A percentile compares a stretch with the other conserved stretches of the same genome.
These are phyloP conservation scores for Gamarada debralockiae DNA, from an alignment of 495 filamentous ascomycete genomes.

Conservation along the genomic window DNA sequence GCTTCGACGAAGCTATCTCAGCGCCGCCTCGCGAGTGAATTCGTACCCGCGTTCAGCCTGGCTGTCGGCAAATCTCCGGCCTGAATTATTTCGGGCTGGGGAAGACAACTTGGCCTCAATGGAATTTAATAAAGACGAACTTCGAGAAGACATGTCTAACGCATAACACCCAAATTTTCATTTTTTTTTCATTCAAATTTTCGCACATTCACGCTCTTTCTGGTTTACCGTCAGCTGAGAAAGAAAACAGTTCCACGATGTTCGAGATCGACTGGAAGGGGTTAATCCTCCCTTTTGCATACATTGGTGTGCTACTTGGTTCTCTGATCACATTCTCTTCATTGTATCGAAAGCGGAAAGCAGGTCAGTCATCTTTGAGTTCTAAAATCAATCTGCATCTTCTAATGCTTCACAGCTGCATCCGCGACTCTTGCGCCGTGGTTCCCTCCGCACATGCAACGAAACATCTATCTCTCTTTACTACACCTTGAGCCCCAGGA, in stretches of 20 bases:
- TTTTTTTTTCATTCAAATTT: too few species aligned
- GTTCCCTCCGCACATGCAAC: conserved; percentile 85
- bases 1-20: neutral
- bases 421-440: conserved; percentile 82
- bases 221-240: too few species aligned
- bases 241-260: conserved; percentile 30
- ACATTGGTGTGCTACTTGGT: conserved; percentile 80
- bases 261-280: conserved; percentile 71
- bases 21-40: too few species aligned
- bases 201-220: too few species aligned
- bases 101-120: too few species aligned
- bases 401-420: conserved; percentile 42
- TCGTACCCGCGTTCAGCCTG: too few species aligned
- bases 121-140: too few species aligned
- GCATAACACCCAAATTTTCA: too few species aligned
- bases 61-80: too few species aligned
- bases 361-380: conserved; percentile 49
- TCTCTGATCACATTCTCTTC: conserved; percentile 88
- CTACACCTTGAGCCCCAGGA: conserved; percentile 75
- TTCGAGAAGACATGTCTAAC: too few species aligned
- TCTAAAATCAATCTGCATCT: neutral
- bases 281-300: conserved; percentile 78
- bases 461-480: conserved; percentile 91
- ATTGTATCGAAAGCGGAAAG: conserved; percentile 91
- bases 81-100: too few species aligned